phyloP scores from a whole-genome alignment of 2,329 filamentous ascomycete genomes.

The Endocalyx cinctus region DNA sequence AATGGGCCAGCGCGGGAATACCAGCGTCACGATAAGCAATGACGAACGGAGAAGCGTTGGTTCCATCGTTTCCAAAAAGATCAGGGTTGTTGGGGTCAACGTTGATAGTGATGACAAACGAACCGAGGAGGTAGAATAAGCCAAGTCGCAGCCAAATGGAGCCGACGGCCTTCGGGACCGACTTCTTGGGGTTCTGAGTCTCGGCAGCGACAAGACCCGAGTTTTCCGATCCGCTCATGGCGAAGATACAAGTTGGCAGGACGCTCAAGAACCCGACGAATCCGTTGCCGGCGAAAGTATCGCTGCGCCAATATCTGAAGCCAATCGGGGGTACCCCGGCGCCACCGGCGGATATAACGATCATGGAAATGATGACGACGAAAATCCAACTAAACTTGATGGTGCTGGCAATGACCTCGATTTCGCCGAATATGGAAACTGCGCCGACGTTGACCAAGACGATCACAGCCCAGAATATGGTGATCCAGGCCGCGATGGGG shows the following conservation, averaged over 20 bases:
- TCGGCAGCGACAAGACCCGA: conserved; percentile 39
- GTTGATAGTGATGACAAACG: conserved; percentile 39
- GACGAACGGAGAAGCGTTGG: conserved; percentile 41
- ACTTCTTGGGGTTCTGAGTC: conserved; percentile 35
- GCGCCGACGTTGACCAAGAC: conserved; percentile 35
- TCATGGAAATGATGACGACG: conserved; percentile 40
- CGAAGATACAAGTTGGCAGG: conserved; percentile 44
- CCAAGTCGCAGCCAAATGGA: conserved; percentile 41
- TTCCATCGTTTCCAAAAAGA: conserved; percentile 36
- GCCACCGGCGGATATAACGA: conserved; percentile 40
- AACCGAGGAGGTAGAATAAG: conserved; percentile 40
- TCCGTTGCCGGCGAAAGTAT: conserved; percentile 37
- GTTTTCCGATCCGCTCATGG: conserved; percentile 45
- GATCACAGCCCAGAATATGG: conserved; percentile 37
- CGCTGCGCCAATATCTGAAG: conserved; percentile 40
- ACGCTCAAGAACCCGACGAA: conserved; percentile 50
- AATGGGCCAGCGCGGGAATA: conserved; percentile 35
- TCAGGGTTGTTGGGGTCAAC: conserved; percentile 34
- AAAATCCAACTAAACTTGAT: conserved; percentile 46
- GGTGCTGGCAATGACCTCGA: conserved; percentile 37
- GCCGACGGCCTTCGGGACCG: conserved; percentile 38
- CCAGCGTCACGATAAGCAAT: conserved; percentile 38
- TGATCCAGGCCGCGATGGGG: conserved; percentile 38
- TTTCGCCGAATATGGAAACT: conserved; percentile 40
- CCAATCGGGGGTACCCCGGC: conserved; percentile 34